Conservation (phyloP, 345 rosid species). For the Euphorbia pulcherrima region DNA sequence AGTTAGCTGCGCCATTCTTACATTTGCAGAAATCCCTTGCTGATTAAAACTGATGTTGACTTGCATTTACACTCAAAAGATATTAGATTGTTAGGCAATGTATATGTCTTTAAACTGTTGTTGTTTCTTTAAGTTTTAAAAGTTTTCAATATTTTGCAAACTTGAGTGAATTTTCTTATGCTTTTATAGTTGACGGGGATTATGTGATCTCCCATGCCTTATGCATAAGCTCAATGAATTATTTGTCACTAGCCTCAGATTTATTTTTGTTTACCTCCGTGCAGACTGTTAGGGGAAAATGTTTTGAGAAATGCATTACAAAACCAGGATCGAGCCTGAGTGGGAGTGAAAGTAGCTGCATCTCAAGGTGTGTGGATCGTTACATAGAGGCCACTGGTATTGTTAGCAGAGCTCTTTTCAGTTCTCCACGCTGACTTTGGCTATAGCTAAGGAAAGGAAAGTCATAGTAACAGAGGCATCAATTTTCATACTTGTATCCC, state of each 20-base stretch:
- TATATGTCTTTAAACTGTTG: too few species aligned
- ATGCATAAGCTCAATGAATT: neutral
- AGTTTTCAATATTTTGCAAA: neutral
- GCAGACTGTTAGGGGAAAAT: constrained; percentile 77
- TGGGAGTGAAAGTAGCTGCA: constrained; percentile 89
- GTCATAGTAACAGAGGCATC: neutral
- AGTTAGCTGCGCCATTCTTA: neutral
- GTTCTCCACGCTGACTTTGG: constrained; percentile 34
- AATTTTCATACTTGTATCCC: constrained; percentile 7
- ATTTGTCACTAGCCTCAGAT: neutral
- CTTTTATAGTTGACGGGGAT: too few species aligned
- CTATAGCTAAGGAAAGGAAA: constrained; percentile 10
- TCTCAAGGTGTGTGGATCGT: constrained; percentile 95
- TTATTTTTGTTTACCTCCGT: neutral
- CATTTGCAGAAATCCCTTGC: neutral
- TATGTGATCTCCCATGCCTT: too few species aligned
- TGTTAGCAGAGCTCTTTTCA: constrained; percentile 62
- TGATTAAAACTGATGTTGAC: neutral
- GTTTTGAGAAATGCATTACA: constrained; percentile 80
- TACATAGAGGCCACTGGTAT: constrained; percentile 93
- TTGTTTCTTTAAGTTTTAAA: neutral
- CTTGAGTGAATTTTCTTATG: neutral
- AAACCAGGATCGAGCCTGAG: constrained; percentile 91
- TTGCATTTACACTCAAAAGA: neutral
- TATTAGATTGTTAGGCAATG: too few species aligned